phyloP scores from a whole-genome alignment of 2,329 filamentous ascomycete species.

The Cucurbitaria berberidis region DNA sequence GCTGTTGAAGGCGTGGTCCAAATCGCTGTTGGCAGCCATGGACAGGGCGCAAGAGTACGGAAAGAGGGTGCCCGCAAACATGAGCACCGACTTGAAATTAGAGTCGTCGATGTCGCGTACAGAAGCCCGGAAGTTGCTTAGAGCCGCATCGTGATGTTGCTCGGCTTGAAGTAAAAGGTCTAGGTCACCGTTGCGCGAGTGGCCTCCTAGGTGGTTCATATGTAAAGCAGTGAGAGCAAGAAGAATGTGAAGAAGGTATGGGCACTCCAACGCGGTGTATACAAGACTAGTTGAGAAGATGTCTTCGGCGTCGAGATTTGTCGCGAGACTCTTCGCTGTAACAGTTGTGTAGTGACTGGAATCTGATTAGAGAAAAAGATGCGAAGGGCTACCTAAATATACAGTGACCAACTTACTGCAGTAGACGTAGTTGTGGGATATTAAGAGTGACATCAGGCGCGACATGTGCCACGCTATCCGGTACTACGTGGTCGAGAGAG shows the following conservation, averaged over 20 bases:
- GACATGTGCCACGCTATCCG: background rate
- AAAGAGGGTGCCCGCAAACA: conserved; percentile 22
- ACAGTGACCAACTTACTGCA: conserved; percentile 25
- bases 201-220: conserved; percentile 44
- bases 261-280: conserved; percentile 49
- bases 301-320: conserved; percentile 21
- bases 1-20: conserved; percentile 26
- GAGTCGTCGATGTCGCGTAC: conserved; percentile 44
- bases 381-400: background rate
- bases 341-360: conserved; percentile 35
- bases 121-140: conserved; percentile 24
- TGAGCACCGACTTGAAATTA: conserved; percentile 49
- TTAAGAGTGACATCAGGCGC: conserved; percentile 19
- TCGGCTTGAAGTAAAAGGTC: conserved; percentile 28
- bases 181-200: conserved; percentile 1
- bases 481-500: conserved; percentile 5
- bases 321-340: conserved; percentile 32
- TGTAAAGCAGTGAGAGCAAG: conserved; percentile 55
- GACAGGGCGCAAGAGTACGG: conserved; percentile 32
- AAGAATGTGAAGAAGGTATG: conserved; percentile 54
- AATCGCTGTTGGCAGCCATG: conserved; percentile 10
- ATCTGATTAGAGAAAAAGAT: background rate
- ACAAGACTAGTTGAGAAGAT: conserved; percentile 32
- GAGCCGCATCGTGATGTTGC: conserved; percentile 27
- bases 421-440: conserved; percentile 34